A percentile compares a stretch with the other conserved stretches of the same genome.
Conservation (phyloP, 2,329 filamentous ascomycete species). For the Penicillium corylophilum region DNA sequence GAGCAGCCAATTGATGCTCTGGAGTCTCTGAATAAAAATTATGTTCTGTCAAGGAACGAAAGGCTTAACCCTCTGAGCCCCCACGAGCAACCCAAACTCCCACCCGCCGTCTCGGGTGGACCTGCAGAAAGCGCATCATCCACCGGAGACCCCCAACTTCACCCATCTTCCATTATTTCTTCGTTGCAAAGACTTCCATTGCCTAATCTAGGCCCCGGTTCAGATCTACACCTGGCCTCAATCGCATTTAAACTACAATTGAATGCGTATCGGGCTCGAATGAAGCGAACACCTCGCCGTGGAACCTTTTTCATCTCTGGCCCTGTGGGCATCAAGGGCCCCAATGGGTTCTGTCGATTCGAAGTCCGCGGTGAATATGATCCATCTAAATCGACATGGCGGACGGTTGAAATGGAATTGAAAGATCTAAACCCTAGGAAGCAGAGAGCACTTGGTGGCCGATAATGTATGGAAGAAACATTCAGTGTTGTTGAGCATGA, state of each 20-base stretch:
- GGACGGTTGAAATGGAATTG: slow-evolving; percentile 30
- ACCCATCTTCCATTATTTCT: slow-evolving; percentile 32
- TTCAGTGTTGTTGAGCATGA: neutral
- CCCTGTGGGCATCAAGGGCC: slow-evolving; percentile 34
- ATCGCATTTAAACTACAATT: slow-evolving; percentile 33
- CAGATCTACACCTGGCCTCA: slow-evolving; percentile 34
- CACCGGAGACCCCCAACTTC: slow-evolving; percentile 14
- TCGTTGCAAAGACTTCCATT: slow-evolving; percentile 35
- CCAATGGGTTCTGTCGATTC: slow-evolving; percentile 35
- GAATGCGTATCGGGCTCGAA: slow-evolving; percentile 22
- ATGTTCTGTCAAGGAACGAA: slow-evolving; percentile 14
- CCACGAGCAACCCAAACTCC: slow-evolving; percentile 17
- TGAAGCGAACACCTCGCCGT: slow-evolving; percentile 25
- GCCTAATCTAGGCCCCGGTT: slow-evolving; percentile 34
- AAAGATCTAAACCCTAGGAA: slow-evolving; percentile 31
- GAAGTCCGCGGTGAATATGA: slow-evolving; percentile 40
- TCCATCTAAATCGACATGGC: slow-evolving; percentile 30
- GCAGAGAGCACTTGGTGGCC: slow-evolving; percentile 28
- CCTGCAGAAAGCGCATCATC: slow-evolving; percentile 15
- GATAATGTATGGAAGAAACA: neutral
- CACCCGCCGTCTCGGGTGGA: slow-evolving; percentile 14
- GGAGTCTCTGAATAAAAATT: slow-evolving; percentile 11
- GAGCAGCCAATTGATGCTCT: slow-evolving; percentile 13
- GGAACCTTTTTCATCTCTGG: slow-evolving; percentile 37
- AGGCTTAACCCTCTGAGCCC: slow-evolving; percentile 18